These are phyloP conservation scores for Coccomyxa sp. DNA, from an alignment of 139 green algal genomes.

Conservation along the genomic window DNA sequence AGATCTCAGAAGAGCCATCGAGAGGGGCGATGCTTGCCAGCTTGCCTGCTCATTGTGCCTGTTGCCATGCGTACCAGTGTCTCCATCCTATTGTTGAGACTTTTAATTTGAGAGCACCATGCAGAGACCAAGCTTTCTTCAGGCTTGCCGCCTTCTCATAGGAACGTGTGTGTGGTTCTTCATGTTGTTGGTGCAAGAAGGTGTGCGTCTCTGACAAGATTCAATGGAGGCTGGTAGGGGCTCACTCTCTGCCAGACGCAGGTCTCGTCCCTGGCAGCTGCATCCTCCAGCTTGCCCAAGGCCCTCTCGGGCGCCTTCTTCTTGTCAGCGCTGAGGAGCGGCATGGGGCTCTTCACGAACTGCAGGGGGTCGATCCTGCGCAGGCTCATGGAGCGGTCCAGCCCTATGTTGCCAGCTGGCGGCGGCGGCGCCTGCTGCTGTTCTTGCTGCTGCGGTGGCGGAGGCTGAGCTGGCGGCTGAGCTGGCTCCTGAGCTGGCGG, in stretches of 20 bases:
- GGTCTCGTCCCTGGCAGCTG: slow-evolving; percentile 28
- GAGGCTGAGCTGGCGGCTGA: not conserved
- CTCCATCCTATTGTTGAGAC: no score
- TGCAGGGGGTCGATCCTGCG: slow-evolving; percentile 58
- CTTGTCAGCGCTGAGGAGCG: slow-evolving; percentile 45
- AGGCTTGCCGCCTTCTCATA: no score
- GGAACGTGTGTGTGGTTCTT: no score
- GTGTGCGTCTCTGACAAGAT: no score
- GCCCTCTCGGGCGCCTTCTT: slow-evolving; percentile 14
- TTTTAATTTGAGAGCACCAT: no score
- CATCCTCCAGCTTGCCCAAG: slow-evolving; percentile 33
- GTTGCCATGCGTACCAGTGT: no score
- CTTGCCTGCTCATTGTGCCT: no score
- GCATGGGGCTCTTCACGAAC: slow-evolving; percentile 56
- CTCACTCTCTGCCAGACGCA: slow-evolving; percentile 40
- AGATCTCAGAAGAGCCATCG: no score
- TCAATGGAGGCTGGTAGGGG: not conserved
- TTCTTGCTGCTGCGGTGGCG: not conserved
- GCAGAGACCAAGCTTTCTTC: no score
- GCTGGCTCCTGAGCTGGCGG: not conserved
- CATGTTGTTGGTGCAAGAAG: no score
- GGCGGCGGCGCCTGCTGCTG: not conserved
- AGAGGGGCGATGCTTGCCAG: no score
- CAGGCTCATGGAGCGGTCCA: slow-evolving; percentile 56
- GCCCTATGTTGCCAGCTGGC: not conserved